Evolutionary conservation across 1,284 basidiomycete species (phyloP).

Genomic region (Inonotus hispidus): DNA sequence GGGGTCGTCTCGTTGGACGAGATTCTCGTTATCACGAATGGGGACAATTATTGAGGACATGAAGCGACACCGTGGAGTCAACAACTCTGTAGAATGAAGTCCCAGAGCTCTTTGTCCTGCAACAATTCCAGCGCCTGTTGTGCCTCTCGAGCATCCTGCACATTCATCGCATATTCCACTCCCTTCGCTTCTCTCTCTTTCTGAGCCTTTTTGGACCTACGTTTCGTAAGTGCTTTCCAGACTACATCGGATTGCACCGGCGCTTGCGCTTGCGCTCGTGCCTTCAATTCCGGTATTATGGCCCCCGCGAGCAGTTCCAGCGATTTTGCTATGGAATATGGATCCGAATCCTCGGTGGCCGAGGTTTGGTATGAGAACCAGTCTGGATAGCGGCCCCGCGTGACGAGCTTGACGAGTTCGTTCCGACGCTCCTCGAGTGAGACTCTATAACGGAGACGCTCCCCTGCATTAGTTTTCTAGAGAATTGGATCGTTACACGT

Average conservation of each 20-base stretch:
- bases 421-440: neutral
- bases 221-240: conserved; percentile 35
- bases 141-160: neutral
- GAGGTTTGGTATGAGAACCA: neutral
- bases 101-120: neutral
- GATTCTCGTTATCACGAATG: too few species aligned
- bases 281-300: neutral
- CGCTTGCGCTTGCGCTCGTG: neutral
- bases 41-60: too few species aligned
- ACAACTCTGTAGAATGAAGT: neutral
- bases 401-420: neutral
- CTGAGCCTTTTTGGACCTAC: conserved; percentile 60
- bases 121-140: neutral
- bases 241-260: neutral
- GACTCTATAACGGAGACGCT: neutral
- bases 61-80: too few species aligned
- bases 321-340: neutral
- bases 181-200: neutral
- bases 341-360: neutral
- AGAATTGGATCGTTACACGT: neutral
- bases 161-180: conserved; percentile 17
- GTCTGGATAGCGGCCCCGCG: neutral
- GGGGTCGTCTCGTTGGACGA: too few species aligned
- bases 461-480: neutral
- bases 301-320: neutral